Evolutionary conservation across 148 eudicot genomes (phyloP).

Genomic region (Cornus kousa): DNA sequence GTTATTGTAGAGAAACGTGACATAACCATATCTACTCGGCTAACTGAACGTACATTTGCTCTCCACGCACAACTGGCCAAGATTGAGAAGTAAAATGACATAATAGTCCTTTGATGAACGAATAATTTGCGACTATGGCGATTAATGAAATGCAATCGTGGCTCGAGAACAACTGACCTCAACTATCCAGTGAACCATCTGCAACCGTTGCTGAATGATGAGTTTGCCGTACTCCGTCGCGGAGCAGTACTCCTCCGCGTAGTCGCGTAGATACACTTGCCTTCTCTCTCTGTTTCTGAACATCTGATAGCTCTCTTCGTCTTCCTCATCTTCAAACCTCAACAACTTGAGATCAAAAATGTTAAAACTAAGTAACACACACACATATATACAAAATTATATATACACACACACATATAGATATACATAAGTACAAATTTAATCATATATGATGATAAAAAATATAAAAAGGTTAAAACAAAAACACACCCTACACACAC

Average conservation of each 20-base stretch:
- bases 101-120: neutral
- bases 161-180: conserved; percentile 47
- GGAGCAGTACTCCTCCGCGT: conserved; percentile 64
- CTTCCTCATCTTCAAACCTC: conserved; percentile 62
- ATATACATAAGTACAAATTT: neutral
- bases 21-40: neutral
- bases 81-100: neutral
- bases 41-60: neutral
- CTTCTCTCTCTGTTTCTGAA: conserved; percentile 79
- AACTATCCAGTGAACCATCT: conserved; percentile 92
- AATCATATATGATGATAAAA: no score
- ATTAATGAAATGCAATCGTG: neutral
- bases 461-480: neutral
- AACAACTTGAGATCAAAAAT: conserved; percentile 23
- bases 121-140: conserved; percentile 5
- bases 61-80: neutral
- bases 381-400: neutral
- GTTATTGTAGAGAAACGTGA: neutral
- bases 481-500: neutral
- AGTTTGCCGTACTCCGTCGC: conserved; percentile 55
- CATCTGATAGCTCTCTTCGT: conserved; percentile 72
- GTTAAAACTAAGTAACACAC: neutral
- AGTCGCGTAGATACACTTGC: conserved; percentile 58
- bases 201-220: conserved; percentile 74
- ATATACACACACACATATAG: neutral